These are phyloP conservation scores for Beta lomatogona DNA, from an alignment of 179 eudicot species.

Conservation along the genomic window DNA sequence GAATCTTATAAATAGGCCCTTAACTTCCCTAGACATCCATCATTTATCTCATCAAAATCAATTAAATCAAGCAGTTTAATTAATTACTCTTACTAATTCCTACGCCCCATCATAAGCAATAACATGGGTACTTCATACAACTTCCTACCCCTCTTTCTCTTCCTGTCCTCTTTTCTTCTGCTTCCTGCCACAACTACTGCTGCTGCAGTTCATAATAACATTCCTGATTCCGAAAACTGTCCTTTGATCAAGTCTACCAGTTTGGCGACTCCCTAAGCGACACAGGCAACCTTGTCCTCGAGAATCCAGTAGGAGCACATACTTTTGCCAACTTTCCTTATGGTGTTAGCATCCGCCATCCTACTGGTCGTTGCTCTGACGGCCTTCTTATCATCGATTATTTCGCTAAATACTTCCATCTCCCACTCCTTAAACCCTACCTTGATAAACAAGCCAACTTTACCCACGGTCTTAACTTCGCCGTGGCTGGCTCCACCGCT, in stretches of 20 bases:
- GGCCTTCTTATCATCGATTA: slow-evolving; percentile 12
- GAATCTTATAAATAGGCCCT: too few relatives aligned
- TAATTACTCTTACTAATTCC: too few relatives aligned
- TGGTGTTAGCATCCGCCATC: not conserved
- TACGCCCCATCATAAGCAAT: too few relatives aligned
- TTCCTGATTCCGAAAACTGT: not conserved
- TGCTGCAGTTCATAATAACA: not conserved
- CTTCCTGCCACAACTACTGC: too few relatives aligned
- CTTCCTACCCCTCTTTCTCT: not conserved
- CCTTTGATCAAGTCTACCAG: slow-evolving; percentile 1
- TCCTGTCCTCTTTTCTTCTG: too few relatives aligned
- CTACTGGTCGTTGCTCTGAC: slow-evolving; percentile 4
- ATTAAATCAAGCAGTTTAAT: too few relatives aligned
- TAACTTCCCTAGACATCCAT: too few relatives aligned
- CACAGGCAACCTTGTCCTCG: not conserved
- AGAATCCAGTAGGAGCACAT: not conserved
- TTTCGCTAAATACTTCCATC: slow-evolving; percentile 15
- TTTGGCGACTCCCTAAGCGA: slow-evolving; percentile 4
- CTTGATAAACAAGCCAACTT: slow-evolving; percentile 12
- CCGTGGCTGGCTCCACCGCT: slow-evolving; percentile 24
- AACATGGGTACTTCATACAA: not conserved
- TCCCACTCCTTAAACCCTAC: slow-evolving; percentile 21
- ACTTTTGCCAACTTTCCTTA: not conserved
- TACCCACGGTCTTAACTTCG: slow-evolving; percentile 26
- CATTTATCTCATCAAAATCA: too few relatives aligned